phyloP scores from a whole-genome alignment of 2,329 filamentous ascomycete species.

The Colletotrichum noveboracense region DNA sequence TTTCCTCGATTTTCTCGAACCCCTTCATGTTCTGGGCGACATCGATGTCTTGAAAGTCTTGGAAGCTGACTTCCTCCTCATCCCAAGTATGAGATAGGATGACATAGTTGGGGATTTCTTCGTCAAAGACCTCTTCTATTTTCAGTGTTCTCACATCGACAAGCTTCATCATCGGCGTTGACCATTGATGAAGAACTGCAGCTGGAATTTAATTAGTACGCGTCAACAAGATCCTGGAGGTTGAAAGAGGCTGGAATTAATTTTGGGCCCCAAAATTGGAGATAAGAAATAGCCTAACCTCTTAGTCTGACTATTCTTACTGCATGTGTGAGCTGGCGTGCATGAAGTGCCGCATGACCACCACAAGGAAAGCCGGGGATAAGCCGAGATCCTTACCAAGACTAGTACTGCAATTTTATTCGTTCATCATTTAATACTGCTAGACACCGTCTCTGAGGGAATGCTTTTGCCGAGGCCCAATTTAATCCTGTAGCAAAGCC shows the following conservation, averaged over 20 bases:
- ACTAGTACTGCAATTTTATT: neutral
- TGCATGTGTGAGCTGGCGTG: neutral
- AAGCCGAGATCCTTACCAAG: neutral
- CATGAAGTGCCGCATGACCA: neutral
- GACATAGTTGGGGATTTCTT: conserved; percentile 21
- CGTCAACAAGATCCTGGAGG: neutral
- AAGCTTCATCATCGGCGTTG: neutral
- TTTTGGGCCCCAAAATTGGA: neutral
- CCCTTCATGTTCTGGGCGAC: neutral
- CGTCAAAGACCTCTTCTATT: neutral
- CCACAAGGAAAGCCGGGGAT: neutral
- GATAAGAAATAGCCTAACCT: neutral
- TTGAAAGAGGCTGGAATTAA: neutral
- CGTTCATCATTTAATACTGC: too few species aligned
- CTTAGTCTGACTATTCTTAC: neutral
- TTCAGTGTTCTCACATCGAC: neutral
- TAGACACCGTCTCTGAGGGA: neutral
- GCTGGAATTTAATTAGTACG: neutral
- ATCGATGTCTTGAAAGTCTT: neutral
- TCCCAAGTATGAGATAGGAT: conserved; percentile 34
- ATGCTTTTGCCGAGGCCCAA: neutral
- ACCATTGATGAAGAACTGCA: neutral
- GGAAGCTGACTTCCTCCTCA: conserved; percentile 25
- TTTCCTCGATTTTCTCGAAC: conserved; percentile 23
- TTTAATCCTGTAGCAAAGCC: neutral